Evolutionary conservation across 163 green algal genomes (phyloP).

Genomic region (Volvox carteri): DNA sequence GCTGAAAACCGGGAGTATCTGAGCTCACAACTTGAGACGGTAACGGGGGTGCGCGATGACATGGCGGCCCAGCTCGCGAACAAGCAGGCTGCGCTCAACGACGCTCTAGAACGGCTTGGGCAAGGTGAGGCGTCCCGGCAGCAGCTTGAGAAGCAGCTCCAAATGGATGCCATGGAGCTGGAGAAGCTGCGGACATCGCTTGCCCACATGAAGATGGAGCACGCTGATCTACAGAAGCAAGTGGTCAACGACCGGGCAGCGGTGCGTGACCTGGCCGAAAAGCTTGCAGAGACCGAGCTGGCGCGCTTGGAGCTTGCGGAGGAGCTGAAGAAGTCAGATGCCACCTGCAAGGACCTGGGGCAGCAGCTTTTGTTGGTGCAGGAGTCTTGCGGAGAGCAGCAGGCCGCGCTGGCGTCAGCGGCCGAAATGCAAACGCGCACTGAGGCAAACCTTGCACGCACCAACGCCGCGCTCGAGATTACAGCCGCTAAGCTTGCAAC

Average conservation of each 20-base stretch:
- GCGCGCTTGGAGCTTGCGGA: neutral
- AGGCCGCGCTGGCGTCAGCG: neutral
- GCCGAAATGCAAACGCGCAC: neutral
- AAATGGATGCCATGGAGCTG: neutral
- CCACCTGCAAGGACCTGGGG: neutral
- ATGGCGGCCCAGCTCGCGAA: neutral
- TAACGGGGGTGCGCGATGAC: neutral
- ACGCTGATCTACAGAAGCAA: neutral
- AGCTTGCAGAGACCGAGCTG: neutral
- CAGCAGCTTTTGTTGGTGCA: neutral
- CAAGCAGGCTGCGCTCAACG: neutral
- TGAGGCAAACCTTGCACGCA: neutral
- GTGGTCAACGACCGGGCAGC: neutral
- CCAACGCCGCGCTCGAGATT: neutral
- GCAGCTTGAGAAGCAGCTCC: constrained; percentile 14
- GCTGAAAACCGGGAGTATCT: neutral
- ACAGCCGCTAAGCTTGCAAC: neutral
- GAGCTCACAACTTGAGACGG: neutral
- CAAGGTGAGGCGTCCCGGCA: neutral
- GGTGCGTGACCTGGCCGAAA: neutral
- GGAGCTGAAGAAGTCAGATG: neutral
- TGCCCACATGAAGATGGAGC: constrained; percentile 2
- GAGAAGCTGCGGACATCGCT: constrained; percentile 30
- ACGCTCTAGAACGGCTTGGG: neutral
- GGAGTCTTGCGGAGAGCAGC: neutral